Evolutionary conservation across 495 filamentous ascomycete species (phyloP).

Genomic region (Eremomyces bilateralis): DNA sequence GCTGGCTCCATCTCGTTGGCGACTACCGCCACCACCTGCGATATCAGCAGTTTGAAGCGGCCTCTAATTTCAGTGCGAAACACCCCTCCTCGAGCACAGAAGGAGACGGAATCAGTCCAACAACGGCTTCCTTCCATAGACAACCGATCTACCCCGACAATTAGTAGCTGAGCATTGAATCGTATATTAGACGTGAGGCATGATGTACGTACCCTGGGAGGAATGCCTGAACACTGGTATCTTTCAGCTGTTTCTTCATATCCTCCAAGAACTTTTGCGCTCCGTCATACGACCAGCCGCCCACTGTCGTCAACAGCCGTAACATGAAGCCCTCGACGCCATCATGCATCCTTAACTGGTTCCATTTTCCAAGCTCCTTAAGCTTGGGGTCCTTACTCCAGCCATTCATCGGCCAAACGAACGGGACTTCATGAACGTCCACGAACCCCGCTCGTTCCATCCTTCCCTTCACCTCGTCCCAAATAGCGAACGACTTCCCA

Average conservation of each 20-base stretch:
- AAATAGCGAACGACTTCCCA: conserved; percentile 11
- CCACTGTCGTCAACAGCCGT: conserved; percentile 8
- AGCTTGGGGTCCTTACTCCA: conserved; percentile 10
- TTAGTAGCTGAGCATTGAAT: neutral
- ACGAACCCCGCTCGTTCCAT: conserved; percentile 13
- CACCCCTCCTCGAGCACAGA: too few species aligned
- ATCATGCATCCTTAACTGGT: conserved; percentile 8
- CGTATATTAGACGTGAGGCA: neutral
- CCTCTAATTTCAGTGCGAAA: too few species aligned
- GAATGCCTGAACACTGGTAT: conserved; percentile 8
- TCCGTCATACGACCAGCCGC: conserved; percentile 7
- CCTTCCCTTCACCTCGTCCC: conserved; percentile 7
- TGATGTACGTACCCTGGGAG: conserved; percentile 2
- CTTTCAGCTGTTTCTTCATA: conserved; percentile 8
- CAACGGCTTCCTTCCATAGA: conserved; percentile 6
- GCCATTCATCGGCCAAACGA: conserved; percentile 10
- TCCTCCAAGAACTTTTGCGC: conserved; percentile 10
- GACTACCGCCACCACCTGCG: too few species aligned
- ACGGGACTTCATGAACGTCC: conserved; percentile 9
- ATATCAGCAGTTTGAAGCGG: too few species aligned
- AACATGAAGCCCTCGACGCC: conserved; percentile 12
- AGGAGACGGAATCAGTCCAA: too few species aligned
- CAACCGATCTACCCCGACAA: conserved; percentile 1
- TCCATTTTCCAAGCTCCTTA: conserved; percentile 11
- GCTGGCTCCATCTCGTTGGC: too few species aligned